These are phyloP conservation scores for Fusarium cicatricum DNA, from an alignment of 2,329 filamentous ascomycete species.

Conservation along the genomic window DNA sequence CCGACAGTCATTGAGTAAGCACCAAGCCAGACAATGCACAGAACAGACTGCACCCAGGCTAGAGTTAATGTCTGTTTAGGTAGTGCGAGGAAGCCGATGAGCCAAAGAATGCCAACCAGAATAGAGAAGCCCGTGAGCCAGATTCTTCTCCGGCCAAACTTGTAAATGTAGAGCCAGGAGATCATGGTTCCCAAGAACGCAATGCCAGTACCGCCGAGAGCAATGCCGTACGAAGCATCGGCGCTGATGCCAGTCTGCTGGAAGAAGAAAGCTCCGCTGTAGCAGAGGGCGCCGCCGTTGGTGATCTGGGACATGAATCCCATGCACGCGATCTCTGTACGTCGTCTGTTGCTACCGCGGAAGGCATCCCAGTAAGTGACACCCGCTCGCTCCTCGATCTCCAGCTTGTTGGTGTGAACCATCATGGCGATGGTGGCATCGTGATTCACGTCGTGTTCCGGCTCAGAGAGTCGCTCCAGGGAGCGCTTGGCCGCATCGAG, in stretches of 20 bases:
- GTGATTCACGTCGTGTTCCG: constrained; percentile 46
- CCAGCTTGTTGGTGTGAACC: constrained; percentile 56
- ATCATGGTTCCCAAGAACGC: constrained; percentile 54
- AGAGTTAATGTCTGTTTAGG: constrained; percentile 47
- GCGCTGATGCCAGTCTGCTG: constrained; percentile 53
- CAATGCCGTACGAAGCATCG: constrained; percentile 51
- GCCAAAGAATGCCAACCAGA: constrained; percentile 51
- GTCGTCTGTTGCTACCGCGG: constrained; percentile 55
- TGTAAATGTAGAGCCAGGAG: constrained; percentile 55
- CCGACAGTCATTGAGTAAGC: constrained; percentile 55
- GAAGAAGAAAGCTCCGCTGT: constrained; percentile 57
- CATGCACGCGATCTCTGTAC: constrained; percentile 56
- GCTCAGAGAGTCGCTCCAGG: constrained; percentile 45
- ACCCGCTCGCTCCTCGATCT: constrained; percentile 51
- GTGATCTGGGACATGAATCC: constrained; percentile 54
- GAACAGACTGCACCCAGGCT: constrained; percentile 51
- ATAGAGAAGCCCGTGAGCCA: constrained; percentile 51
- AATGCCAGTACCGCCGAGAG: constrained; percentile 53
- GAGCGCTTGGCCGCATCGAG: constrained; percentile 45
- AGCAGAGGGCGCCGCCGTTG: constrained; percentile 51
- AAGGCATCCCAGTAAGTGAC: constrained; percentile 57
- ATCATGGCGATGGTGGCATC: constrained; percentile 52
- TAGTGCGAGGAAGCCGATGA: constrained; percentile 53
- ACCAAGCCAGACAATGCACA: constrained; percentile 56
- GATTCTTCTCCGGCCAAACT: constrained; percentile 53